A percentile compares a stretch with the other conserved stretches of the same genome.
Evolutionary conservation across 2,329 filamentous ascomycete genomes (phyloP).

Genomic region (Pyrenophora tritici-repentis): DNA sequence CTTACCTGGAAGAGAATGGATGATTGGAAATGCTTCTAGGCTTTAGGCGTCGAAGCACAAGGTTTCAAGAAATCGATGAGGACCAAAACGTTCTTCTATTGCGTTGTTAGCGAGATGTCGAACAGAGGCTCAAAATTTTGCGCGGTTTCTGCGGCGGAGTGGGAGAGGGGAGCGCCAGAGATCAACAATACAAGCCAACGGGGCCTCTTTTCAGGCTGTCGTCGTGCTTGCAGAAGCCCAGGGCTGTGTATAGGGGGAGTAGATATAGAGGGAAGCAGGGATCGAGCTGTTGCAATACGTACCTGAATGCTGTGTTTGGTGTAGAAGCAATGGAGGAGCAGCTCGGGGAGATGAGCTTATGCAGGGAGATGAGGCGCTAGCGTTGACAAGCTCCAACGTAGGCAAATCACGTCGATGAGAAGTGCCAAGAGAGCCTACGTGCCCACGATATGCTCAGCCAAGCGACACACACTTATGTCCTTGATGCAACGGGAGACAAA

Average conservation of each 20-base stretch:
- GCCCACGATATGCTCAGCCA: constrained; percentile 10
- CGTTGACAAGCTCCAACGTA: constrained; percentile 2
- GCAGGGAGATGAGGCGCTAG: constrained; percentile 8
- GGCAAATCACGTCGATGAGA: neutral
- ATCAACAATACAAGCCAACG: neutral
- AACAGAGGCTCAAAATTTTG: neutral
- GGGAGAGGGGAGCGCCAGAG: neutral
- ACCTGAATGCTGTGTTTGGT: neutral
- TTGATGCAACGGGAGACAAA: neutral
- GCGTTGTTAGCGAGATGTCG: constrained; percentile 1
- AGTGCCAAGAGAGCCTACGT: neutral
- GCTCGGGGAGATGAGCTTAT: neutral
- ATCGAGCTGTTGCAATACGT: neutral
- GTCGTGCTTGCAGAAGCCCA: neutral
- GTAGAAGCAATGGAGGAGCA: neutral
- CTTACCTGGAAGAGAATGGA: neutral
- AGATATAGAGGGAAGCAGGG: neutral
- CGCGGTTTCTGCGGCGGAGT: neutral
- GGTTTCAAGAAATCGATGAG: neutral
- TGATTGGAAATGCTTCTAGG: neutral
- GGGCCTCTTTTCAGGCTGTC: neutral
- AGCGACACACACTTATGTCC: constrained; percentile 1
- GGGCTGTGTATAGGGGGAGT: neutral
- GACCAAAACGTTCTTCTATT: neutral
- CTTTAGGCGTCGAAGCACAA: neutral